Conservation (phyloP, 352 stramenopile species). For the Globisporangium camurandrum region DNA sequence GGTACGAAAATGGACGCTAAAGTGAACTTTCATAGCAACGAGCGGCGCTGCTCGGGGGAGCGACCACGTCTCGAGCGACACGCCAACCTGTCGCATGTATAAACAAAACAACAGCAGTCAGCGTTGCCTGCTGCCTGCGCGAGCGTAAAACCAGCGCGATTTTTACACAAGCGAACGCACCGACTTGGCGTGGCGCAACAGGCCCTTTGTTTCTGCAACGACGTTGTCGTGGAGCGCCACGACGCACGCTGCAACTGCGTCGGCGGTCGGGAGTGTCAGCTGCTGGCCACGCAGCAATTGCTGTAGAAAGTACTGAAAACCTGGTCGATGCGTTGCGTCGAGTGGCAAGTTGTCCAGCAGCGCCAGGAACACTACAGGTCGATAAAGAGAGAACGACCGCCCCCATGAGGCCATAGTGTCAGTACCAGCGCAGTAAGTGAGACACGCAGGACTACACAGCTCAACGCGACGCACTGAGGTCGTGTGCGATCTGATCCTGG, state of each 20-base stretch:
- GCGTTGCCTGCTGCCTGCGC: no score
- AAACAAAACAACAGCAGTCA: no score
- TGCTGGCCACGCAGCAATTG: conserved; percentile 70
- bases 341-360: conserved; percentile 69
- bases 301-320: conserved; percentile 63
- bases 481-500: conserved; percentile 60
- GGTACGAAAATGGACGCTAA: conserved; percentile 65
- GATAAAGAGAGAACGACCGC: no score
- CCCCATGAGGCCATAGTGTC: background rate
- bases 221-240: conserved; percentile 65
- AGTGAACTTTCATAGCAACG: conserved; percentile 64
- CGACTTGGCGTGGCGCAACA: conserved; percentile 42
- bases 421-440: no score
- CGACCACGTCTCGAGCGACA: conserved; percentile 65
- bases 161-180: conserved; percentile 18
- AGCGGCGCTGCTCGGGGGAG: conserved; percentile 45
- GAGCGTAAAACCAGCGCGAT: no score
- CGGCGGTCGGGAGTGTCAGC: conserved; percentile 41
- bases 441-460: background rate
- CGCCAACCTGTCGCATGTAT: conserved; percentile 27
- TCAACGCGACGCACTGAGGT: conserved; percentile 50
- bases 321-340: conserved; percentile 43
- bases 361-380: conserved; percentile 43
- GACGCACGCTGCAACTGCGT: conserved; percentile 51
- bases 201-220: conserved; percentile 60